Conservation (phyloP, 2,329 filamentous ascomycete genomes). For the Elsinoe necatrix region DNA sequence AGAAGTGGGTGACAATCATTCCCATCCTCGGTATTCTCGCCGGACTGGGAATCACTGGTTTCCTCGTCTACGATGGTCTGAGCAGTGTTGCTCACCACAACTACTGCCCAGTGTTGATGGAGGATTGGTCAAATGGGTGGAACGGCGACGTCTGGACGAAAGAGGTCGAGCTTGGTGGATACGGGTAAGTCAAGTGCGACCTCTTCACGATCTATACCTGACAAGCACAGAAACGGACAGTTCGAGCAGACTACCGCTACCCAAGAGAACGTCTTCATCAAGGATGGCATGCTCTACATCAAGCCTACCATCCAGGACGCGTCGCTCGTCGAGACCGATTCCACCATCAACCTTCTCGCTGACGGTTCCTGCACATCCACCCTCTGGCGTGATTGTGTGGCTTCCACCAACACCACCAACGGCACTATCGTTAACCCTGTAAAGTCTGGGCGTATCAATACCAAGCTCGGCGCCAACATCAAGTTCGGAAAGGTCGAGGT, state of each 20-base stretch:
- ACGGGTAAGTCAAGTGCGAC: slow-evolving; percentile 50
- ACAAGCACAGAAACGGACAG: slow-evolving; percentile 57
- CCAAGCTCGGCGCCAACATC: slow-evolving; percentile 60
- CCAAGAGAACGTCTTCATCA: slow-evolving; percentile 66
- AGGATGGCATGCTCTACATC: slow-evolving; percentile 62
- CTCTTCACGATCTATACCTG: slow-evolving; percentile 15
- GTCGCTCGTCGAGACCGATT: slow-evolving; percentile 56
- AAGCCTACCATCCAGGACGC: slow-evolving; percentile 69
- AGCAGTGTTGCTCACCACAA: slow-evolving; percentile 63
- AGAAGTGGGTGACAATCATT: slow-evolving; percentile 81
- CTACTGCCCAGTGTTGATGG: slow-evolving; percentile 60
- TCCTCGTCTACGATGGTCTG: slow-evolving; percentile 69
- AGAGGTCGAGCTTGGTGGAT: slow-evolving; percentile 67
- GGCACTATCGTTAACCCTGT: slow-evolving; percentile 68
- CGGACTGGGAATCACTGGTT: slow-evolving; percentile 58
- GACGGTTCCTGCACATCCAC: slow-evolving; percentile 61
- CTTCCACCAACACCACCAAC: slow-evolving; percentile 67
- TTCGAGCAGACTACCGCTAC: slow-evolving; percentile 67
- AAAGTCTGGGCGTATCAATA: slow-evolving; percentile 70
- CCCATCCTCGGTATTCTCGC: slow-evolving; percentile 62
- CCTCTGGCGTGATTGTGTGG: slow-evolving; percentile 53
- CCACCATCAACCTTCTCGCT: slow-evolving; percentile 57
- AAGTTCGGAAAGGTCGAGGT: slow-evolving; percentile 78
- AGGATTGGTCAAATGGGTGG: slow-evolving; percentile 54
- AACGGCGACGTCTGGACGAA: slow-evolving; percentile 60